These are phyloP conservation scores for Dothistroma septosporum DNA, from an alignment of 2,329 filamentous ascomycete genomes.

Conservation along the genomic window DNA sequence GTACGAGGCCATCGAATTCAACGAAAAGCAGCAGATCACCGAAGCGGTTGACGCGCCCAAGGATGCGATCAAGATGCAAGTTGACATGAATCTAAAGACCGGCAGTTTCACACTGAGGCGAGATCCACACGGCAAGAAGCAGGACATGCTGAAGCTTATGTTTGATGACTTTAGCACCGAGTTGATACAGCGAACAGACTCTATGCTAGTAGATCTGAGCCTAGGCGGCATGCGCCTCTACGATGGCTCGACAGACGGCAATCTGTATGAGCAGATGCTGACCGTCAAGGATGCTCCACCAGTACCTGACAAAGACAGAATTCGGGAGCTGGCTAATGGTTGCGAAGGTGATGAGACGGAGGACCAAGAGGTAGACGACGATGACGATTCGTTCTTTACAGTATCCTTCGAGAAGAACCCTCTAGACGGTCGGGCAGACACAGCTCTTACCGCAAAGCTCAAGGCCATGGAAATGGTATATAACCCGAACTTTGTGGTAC, in stretches of 20 bases:
- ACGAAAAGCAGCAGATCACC: conserved; percentile 86
- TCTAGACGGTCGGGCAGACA: conserved; percentile 84
- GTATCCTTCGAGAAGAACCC: conserved; percentile 93
- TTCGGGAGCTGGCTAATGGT: conserved; percentile 48
- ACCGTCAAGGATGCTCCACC: conserved; percentile 82
- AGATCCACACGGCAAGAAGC: conserved; percentile 70
- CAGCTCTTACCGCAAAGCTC: conserved; percentile 82
- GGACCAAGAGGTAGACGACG: conserved; percentile 44
- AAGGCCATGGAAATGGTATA: conserved; percentile 97
- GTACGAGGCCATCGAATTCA: conserved; percentile 96
- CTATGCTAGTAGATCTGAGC: conserved; percentile 79
- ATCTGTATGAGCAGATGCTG: conserved; percentile 90
- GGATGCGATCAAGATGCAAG: conserved; percentile 86
- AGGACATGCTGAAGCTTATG: conserved; percentile 81
- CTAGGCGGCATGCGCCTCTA: conserved; percentile 91
- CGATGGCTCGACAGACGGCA: conserved; percentile 89
- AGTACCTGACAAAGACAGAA: conserved; percentile 48
- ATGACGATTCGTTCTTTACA: conserved; percentile 80
- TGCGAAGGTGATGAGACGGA: conserved; percentile 44
- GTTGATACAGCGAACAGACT: conserved; percentile 84
- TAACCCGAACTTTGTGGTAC: conserved; percentile 89
- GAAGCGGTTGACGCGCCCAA: conserved; percentile 85
- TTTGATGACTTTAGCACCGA: conserved; percentile 95
- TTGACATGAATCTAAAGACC: conserved; percentile 89
- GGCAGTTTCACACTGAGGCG: conserved; percentile 93